Evolutionary conservation across 2,329 filamentous ascomycete species (phyloP).

Genomic region (Septoria petroselini): DNA sequence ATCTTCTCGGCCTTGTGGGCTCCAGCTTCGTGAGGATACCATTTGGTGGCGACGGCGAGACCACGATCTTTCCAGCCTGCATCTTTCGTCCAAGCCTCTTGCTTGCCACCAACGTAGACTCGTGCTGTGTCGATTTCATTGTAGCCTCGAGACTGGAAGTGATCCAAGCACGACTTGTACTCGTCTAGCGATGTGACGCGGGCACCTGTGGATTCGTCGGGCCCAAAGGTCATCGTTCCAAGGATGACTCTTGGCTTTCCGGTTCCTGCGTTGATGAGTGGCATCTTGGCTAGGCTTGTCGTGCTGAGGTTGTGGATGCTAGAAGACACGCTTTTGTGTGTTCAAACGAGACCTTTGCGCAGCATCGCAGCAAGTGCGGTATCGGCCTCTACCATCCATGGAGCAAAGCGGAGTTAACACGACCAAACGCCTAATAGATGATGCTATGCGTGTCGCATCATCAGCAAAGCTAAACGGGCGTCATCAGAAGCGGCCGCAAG

Average conservation of each 20-base stretch:
- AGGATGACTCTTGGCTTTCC: conserved; percentile 63
- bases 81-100: conserved; percentile 75
- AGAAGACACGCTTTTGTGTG: background rate
- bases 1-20: conserved; percentile 63
- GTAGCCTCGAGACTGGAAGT: conserved; percentile 75
- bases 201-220: conserved; percentile 60
- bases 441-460: conserved; percentile 8
- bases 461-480: background rate
- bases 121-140: conserved; percentile 83
- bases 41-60: conserved; percentile 74
- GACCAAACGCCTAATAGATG: conserved; percentile 5
- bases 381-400: conserved; percentile 2
- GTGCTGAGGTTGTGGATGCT: conserved; percentile 16
- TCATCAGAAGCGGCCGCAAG: no score
- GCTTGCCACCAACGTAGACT: conserved; percentile 65
- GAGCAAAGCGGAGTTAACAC: conserved; percentile 6
- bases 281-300: conserved; percentile 36
- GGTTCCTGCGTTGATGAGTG: conserved; percentile 41
- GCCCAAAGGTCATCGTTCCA: conserved; percentile 65
- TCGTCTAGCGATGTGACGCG: conserved; percentile 69
- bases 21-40: conserved; percentile 41
- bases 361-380: background rate
- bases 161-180: conserved; percentile 69
- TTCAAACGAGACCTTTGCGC: no score
- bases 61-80: conserved; percentile 77